A percentile compares a stretch with the other conserved stretches of the same genome.
These are phyloP conservation scores for Schwanniomyces etchellsii DNA, from an alignment of 1,139 yeast species.

Conservation along the genomic window DNA sequence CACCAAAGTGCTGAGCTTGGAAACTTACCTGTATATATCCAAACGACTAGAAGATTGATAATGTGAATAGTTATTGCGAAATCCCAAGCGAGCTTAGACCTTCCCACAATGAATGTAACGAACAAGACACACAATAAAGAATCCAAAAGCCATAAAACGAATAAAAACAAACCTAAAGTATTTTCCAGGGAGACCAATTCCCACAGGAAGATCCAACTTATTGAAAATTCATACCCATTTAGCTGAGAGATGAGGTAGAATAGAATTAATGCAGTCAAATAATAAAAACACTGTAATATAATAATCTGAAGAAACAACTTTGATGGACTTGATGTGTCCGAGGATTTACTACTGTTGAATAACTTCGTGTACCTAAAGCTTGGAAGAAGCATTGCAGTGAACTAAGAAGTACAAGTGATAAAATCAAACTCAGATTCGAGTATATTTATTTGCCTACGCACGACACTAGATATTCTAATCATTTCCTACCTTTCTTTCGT, in stretches of 20 bases:
- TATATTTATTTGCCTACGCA: no score
- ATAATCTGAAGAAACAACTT: constrained; percentile 50
- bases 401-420: no score
- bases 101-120: constrained; percentile 81
- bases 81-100: constrained; percentile 93
- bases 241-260: constrained; percentile 54
- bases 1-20: constrained; percentile 82
- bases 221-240: constrained; percentile 57
- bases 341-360: constrained; percentile 18
- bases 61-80: constrained; percentile 88
- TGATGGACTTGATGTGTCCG: constrained; percentile 33
- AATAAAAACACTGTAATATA: constrained; percentile 61
- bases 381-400: neutral
- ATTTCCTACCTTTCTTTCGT: constrained; percentile 1
- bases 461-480: no score
- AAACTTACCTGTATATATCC: constrained; percentile 58
- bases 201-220: constrained; percentile 82
- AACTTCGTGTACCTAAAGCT: constrained; percentile 20
- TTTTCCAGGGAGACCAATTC: constrained; percentile 66
- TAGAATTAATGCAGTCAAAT: constrained; percentile 52
- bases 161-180: constrained; percentile 72
- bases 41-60: constrained; percentile 65
- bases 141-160: constrained; percentile 74
- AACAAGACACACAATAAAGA: constrained; percentile 73
- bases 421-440: neutral